Conservation (phyloP, 306 rosid genomes). For the Vigna unguiculata region DNA sequence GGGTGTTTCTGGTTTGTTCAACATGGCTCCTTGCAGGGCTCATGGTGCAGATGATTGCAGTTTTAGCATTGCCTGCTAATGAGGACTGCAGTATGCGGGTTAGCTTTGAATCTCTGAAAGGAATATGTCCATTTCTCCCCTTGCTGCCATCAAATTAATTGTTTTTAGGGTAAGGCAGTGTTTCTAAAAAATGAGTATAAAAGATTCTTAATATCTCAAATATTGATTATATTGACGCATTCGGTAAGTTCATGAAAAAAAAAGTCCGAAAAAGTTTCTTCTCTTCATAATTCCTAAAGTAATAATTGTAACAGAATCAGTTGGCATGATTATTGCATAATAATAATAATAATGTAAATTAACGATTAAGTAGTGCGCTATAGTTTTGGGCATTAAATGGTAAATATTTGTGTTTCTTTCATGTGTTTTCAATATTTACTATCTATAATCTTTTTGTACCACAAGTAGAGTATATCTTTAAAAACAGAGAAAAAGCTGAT, state of each 20-base stretch:
- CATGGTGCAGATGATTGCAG: slow-evolving; percentile 95
- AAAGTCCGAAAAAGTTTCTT: slow-evolving; percentile 17
- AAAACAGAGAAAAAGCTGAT: slow-evolving; percentile 10
- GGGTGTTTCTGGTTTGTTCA: slow-evolving; percentile 94
- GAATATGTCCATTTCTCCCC: slow-evolving; percentile 92
- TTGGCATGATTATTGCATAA: slow-evolving; percentile 15
- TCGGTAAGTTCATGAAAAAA: slow-evolving; percentile 26
- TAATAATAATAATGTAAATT: slow-evolving; percentile 29
- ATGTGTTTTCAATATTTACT: background rate
- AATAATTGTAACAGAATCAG: slow-evolving; percentile 5
- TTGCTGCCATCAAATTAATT: slow-evolving; percentile 66
- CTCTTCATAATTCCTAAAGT: slow-evolving; percentile 20
- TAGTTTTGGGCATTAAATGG: slow-evolving; percentile 33
- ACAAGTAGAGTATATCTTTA: background rate
- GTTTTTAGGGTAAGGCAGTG: slow-evolving; percentile 9
- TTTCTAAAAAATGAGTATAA: background rate
- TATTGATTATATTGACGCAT: slow-evolving; percentile 18
- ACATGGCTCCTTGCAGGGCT: slow-evolving; percentile 90
- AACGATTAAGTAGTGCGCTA: slow-evolving; percentile 13
- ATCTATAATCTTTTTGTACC: slow-evolving; percentile 13
- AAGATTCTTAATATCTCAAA: slow-evolving; percentile 31
- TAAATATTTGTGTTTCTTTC: slow-evolving; percentile 33
- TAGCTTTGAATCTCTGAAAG: slow-evolving; percentile 97
- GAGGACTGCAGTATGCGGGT: slow-evolving; percentile 97
- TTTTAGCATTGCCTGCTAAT: slow-evolving; percentile 92